phyloP scores from a whole-genome alignment of 2,329 filamentous ascomycete species.

The Cladosporium sp. region DNA sequence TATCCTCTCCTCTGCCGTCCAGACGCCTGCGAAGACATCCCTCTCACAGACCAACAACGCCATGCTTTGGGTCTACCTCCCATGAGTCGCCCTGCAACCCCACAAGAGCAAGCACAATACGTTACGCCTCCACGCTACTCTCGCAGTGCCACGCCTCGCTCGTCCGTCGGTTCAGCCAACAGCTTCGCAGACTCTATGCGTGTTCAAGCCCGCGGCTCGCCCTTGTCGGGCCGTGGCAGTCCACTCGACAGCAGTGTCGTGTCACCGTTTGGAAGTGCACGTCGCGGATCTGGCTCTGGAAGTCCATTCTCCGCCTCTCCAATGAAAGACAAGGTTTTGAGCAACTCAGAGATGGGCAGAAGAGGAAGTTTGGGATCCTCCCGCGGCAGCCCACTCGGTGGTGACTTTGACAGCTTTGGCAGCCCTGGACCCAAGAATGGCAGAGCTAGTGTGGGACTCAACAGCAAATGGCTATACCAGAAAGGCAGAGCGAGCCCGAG shows the following conservation, averaged over 20 bases:
- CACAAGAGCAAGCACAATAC: slow-evolving; percentile 65
- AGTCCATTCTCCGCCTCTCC: slow-evolving; percentile 39
- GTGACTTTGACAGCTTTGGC: slow-evolving; percentile 28
- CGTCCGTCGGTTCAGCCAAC: slow-evolving; percentile 20
- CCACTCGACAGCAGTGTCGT: not conserved
- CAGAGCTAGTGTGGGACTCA: slow-evolving; percentile 66
- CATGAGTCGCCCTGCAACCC: slow-evolving; percentile 55
- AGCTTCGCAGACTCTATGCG: slow-evolving; percentile 46
- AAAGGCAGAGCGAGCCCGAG: slow-evolving; percentile 58
- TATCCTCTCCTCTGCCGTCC: slow-evolving; percentile 65
- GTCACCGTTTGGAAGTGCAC: slow-evolving; percentile 6
- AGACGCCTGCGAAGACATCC: slow-evolving; percentile 82
- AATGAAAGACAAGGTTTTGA: slow-evolving; percentile 64
- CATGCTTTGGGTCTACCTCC: slow-evolving; percentile 76
- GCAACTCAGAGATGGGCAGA: slow-evolving; percentile 31
- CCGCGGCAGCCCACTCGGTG: slow-evolving; percentile 44
- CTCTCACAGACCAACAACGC: slow-evolving; percentile 84
- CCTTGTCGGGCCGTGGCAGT: slow-evolving; percentile 51
- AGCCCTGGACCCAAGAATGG: slow-evolving; percentile 30
- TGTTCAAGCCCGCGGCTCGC: slow-evolving; percentile 45
- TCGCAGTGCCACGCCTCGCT: slow-evolving; percentile 64
- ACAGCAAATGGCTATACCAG: slow-evolving; percentile 94
- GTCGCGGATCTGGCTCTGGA: slow-evolving; percentile 3
- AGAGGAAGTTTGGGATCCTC: slow-evolving; percentile 53
- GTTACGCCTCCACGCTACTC: slow-evolving; percentile 84